phyloP scores from a whole-genome alignment of 169 alveolate genomes.

The Nephromyces sp. region DNA sequence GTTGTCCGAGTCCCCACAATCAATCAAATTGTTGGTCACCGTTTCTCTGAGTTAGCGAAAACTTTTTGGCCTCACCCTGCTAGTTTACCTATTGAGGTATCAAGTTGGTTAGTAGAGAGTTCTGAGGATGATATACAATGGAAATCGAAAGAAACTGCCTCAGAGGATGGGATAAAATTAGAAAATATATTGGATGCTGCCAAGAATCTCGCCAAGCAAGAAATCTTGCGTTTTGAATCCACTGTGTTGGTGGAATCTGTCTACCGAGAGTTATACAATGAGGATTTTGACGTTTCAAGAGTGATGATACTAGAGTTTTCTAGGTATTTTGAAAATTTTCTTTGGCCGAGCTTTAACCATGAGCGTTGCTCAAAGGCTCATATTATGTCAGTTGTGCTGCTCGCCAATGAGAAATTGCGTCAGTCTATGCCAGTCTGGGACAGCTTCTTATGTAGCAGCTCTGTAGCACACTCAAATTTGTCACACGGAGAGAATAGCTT shows the following conservation, averaged over 20 bases:
- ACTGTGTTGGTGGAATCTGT: neutral
- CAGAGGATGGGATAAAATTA: neutral
- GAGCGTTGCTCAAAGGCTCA: neutral
- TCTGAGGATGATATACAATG: neutral
- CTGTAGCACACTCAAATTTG: no score
- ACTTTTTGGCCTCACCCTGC: neutral
- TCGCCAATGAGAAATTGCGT: neutral
- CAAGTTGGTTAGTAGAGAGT: neutral
- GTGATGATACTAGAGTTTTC: slow-evolving; percentile 17
- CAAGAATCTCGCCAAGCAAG: neutral
- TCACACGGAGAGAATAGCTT: no score
- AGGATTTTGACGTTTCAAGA: neutral
- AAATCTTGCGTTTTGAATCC: neutral
- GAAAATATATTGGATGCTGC: neutral
- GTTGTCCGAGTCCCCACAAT: neutral
- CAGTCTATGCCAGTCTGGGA: neutral
- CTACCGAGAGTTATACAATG: neutral
- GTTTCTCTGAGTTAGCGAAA: neutral
- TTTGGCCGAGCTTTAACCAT: slow-evolving; percentile 11
- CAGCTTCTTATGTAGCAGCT: neutral
- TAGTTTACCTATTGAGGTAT: neutral
- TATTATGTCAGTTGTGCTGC: neutral
- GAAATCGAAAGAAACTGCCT: neutral
- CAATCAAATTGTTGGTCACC: neutral
- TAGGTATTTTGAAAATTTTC: neutral